These are phyloP conservation scores for Sugiyamaella boreocaroliniensis DNA, from an alignment of 805 yeast genomes.

Conservation along the genomic window DNA sequence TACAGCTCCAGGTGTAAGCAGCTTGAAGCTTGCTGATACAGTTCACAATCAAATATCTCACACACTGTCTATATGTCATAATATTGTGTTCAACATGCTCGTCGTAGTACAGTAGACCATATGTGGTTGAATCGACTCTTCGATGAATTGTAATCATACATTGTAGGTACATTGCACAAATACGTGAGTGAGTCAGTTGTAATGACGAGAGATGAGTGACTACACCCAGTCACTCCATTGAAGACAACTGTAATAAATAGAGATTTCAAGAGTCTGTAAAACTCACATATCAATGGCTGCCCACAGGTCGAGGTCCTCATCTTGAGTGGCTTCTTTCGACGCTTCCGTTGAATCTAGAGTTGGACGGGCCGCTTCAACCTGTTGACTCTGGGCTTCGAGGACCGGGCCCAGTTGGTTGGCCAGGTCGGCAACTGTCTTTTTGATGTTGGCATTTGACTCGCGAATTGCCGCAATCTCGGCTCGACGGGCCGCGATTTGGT, in stretches of 20 bases:
- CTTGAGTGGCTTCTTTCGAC: not conserved
- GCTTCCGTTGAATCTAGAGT: not conserved
- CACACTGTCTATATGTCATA: not conserved
- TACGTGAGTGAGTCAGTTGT: too few relatives aligned
- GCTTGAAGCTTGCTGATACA: too few relatives aligned
- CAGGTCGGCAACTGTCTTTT: constrained; percentile 32
- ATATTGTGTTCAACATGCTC: too few relatives aligned
- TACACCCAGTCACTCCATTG: too few relatives aligned
- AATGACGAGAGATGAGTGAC: too few relatives aligned
- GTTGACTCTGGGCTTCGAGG: not conserved
- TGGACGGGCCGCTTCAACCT: not conserved
- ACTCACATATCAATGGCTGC: not conserved
- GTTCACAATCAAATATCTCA: too few relatives aligned
- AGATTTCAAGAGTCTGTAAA: not conserved
- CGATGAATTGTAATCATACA: too few relatives aligned
- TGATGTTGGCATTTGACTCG: constrained; percentile 37
- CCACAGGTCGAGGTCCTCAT: not conserved
- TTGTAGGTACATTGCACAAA: too few relatives aligned
- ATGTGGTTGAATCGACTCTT: too few relatives aligned
- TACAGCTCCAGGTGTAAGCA: constrained; percentile 69
- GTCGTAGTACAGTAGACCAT: too few relatives aligned
- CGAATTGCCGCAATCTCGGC: constrained; percentile 32
- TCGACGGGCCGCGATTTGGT: constrained; percentile 43
- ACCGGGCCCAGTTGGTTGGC: constrained; percentile 24
- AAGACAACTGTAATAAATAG: too few relatives aligned